Percentiles rank a stretch among this genome's conserved stretches.
Conservation (phyloP, 371 early-diverging fungal species). For the Mortierella sp. region DNA sequence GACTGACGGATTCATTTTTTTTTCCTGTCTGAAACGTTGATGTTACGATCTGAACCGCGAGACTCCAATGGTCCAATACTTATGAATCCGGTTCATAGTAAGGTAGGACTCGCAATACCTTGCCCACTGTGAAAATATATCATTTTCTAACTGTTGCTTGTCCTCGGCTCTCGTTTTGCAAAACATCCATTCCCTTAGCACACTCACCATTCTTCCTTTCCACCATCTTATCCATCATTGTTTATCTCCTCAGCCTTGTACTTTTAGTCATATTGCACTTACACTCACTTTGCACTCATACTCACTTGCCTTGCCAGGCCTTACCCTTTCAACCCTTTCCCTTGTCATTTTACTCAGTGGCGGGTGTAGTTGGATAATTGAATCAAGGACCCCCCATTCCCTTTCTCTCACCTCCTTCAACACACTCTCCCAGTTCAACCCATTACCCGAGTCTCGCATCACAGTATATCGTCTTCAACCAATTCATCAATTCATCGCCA, state of each 20-base stretch:
- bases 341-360: not conserved
- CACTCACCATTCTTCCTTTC: not conserved
- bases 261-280: not conserved
- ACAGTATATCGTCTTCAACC: not conserved
- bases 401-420: not conserved
- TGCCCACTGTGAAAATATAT: not conserved
- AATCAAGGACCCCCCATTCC: not conserved
- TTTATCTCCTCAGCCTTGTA: not conserved
- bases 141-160: not conserved
- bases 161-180: not conserved
- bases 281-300: not conserved
- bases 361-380: not conserved
- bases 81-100: not conserved
- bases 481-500: not conserved
- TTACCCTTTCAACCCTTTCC: not conserved
- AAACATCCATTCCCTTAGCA: not conserved
- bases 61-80: slow-evolving; percentile 12
- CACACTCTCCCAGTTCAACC: not conserved
- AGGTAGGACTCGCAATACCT: not conserved
- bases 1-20: not conserved
- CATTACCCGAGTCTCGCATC: not conserved
- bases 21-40: not conserved
- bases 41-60: slow-evolving; percentile 22
- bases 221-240: not conserved
- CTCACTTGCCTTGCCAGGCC: slow-evolving; percentile 10